These are phyloP conservation scores for Irpex lacteus DNA, from an alignment of 1,284 basidiomycete genomes.

Conservation along the genomic window DNA sequence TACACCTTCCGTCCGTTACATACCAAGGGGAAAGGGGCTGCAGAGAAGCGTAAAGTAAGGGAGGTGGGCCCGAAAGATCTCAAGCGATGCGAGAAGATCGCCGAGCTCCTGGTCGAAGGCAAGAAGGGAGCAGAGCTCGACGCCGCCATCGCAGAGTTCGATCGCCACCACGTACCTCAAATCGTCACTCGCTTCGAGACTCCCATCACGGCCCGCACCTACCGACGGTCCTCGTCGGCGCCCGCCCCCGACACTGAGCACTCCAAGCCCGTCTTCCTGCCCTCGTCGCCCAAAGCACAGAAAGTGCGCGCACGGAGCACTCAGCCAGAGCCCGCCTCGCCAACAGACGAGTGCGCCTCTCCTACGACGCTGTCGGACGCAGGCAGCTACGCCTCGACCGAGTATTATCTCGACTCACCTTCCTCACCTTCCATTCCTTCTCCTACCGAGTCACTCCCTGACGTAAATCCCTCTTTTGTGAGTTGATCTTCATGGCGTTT, in stretches of 20 bases:
- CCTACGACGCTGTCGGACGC: slow-evolving; percentile 22
- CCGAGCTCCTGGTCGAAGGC: slow-evolving; percentile 57
- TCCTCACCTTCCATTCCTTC: slow-evolving; percentile 27
- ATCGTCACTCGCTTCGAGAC: slow-evolving; percentile 68
- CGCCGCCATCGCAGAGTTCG: slow-evolving; percentile 70
- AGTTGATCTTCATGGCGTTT: slow-evolving; percentile 27
- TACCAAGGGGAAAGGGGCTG: slow-evolving; percentile 35
- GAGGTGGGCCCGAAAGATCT: slow-evolving; percentile 69
- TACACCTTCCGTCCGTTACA: slow-evolving; percentile 69
- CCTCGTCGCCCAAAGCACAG: slow-evolving; percentile 19
- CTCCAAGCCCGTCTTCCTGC: slow-evolving; percentile 28
- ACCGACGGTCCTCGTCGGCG: slow-evolving; percentile 49
- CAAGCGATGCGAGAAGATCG: slow-evolving; percentile 72
- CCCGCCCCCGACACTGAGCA: slow-evolving; percentile 35
- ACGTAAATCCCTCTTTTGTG: slow-evolving; percentile 46
- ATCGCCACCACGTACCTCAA: slow-evolving; percentile 60
- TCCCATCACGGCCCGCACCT: slow-evolving; percentile 64
- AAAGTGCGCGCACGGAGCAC: slow-evolving; percentile 32
- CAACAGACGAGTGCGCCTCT: slow-evolving; percentile 17
- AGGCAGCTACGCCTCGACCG: slow-evolving; percentile 19
- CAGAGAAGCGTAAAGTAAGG: slow-evolving; percentile 59
- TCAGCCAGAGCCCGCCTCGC: slow-evolving; percentile 25
- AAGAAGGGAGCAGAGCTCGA: slow-evolving; percentile 58
- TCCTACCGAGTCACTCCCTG: slow-evolving; percentile 30
- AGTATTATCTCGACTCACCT: slow-evolving; percentile 20